Percentiles rank a stretch among this genome's conserved stretches.
These are phyloP conservation scores for Echites panduratus DNA, from an alignment of 257 asterid genomes.

Conservation along the genomic window DNA sequence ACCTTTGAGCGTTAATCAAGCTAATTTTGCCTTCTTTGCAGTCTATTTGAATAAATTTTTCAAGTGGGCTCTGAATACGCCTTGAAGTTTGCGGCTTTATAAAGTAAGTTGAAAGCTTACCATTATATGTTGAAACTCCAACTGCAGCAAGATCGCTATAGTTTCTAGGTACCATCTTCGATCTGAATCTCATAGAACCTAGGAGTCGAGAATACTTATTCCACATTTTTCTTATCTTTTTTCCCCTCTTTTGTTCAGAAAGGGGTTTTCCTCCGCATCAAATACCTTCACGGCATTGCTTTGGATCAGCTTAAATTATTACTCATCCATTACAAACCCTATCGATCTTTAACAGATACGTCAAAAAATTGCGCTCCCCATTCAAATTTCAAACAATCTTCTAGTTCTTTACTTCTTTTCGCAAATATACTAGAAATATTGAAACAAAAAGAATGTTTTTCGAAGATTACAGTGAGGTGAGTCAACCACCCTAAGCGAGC, in stretches of 20 bases:
- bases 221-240: neutral
- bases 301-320: too few species aligned
- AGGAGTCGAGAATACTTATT: neutral
- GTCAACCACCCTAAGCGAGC: too few species aligned
- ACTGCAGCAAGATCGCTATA: slow-evolving; percentile 20
- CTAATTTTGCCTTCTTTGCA: slow-evolving; percentile 19
- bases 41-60: slow-evolving; percentile 19
- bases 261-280: too few species aligned
- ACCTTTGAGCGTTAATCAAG: slow-evolving; percentile 24
- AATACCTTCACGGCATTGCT: too few species aligned
- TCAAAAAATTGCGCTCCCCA: too few species aligned
- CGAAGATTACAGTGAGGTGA: too few species aligned
- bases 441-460: too few species aligned
- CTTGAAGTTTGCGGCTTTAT: slow-evolving; percentile 15
- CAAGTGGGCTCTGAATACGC: slow-evolving; percentile 15
- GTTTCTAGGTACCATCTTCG: slow-evolving; percentile 34
- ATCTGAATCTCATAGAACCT: neutral
- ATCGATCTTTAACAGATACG: too few species aligned
- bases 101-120: slow-evolving; percentile 28
- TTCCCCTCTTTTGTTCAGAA: neutral
- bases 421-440: too few species aligned
- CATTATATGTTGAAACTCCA: slow-evolving; percentile 18
- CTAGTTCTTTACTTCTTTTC: too few species aligned
- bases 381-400: too few species aligned
- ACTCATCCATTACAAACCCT: too few species aligned